Percentiles rank a stretch among this genome's conserved stretches.
phyloP scores from a whole-genome alignment of 78 protist genomes.

The Tieghemostelium lacteum region DNA sequence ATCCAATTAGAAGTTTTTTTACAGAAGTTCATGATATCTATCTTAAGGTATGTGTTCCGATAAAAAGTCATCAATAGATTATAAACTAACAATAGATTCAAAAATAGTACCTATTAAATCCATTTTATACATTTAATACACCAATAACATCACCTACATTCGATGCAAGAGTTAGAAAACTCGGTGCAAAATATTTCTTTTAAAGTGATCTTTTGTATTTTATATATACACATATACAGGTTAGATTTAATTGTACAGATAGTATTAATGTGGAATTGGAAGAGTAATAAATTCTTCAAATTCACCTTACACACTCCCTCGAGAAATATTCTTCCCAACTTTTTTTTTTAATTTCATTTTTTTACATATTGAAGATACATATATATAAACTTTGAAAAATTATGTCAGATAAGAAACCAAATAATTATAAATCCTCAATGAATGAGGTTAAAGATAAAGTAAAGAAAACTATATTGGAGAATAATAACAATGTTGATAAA shows the following conservation, averaged over 20 bases:
- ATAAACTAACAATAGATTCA: background rate
- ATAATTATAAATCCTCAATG: no score
- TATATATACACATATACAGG: no score
- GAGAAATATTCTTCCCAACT: no score
- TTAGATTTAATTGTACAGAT: no score
- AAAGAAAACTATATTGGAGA: background rate
- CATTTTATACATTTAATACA: slow-evolving; percentile 75
- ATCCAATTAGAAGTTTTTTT: slow-evolving; percentile 73
- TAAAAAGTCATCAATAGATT: background rate
- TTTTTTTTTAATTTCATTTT: background rate
- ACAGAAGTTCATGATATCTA: slow-evolving; percentile 71
- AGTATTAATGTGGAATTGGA: no score
- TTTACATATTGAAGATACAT: no score
- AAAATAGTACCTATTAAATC: slow-evolving; percentile 49
- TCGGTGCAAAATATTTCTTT: slow-evolving; percentile 47
- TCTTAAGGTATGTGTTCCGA: slow-evolving; percentile 34
- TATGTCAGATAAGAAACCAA: no score
- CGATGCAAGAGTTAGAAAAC: slow-evolving; percentile 64
- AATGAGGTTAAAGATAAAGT: no score
- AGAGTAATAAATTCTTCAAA: background rate
- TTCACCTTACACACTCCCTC: no score
- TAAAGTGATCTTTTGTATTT: background rate
- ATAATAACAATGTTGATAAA: background rate
- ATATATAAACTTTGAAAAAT: no score
- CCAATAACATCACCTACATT: slow-evolving; percentile 78